phyloP scores from a whole-genome alignment of 2,329 filamentous ascomycete species.

The Coleophoma crateriformis region DNA sequence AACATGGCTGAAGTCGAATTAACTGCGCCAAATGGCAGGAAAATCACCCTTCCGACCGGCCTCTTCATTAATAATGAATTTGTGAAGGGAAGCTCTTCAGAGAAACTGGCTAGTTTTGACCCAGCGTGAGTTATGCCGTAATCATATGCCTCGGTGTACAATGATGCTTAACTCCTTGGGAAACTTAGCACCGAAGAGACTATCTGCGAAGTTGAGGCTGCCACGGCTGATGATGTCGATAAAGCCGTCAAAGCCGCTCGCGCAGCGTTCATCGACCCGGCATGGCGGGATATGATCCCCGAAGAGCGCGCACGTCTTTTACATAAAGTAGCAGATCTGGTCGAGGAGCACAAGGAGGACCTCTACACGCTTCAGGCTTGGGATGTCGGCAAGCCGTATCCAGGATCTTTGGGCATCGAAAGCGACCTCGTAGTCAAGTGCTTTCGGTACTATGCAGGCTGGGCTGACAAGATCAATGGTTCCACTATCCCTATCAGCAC shows the following conservation, averaged over 20 bases:
- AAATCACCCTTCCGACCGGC: constrained; percentile 63
- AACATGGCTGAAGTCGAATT: neutral
- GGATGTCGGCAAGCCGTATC: constrained; percentile 9
- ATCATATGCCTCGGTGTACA: neutral
- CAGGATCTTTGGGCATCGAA: neutral
- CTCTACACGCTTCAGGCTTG: constrained; percentile 19
- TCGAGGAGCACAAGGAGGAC: constrained; percentile 20
- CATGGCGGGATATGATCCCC: constrained; percentile 16
- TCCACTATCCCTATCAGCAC: constrained; percentile 1
- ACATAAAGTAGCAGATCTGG: constrained; percentile 21
- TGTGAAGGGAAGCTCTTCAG: constrained; percentile 54
- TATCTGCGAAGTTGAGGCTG: constrained; percentile 8
- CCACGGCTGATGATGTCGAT: constrained; percentile 10
- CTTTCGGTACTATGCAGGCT: constrained; percentile 7
- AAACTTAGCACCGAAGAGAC: neutral
- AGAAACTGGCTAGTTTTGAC: constrained; percentile 59
- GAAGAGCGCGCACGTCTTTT: constrained; percentile 19
- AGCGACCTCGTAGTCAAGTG: neutral
- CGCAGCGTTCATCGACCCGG: constrained; percentile 15
- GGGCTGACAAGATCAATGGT: constrained; percentile 8
- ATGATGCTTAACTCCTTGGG: neutral
- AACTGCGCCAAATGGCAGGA: constrained; percentile 50
- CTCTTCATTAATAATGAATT: constrained; percentile 78
- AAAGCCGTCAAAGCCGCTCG: constrained; percentile 10
- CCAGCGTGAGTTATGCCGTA: constrained; percentile 44